Conservation (phyloP, 768 basidiomycete genomes). For the Psilocybe subaeruginosa region DNA sequence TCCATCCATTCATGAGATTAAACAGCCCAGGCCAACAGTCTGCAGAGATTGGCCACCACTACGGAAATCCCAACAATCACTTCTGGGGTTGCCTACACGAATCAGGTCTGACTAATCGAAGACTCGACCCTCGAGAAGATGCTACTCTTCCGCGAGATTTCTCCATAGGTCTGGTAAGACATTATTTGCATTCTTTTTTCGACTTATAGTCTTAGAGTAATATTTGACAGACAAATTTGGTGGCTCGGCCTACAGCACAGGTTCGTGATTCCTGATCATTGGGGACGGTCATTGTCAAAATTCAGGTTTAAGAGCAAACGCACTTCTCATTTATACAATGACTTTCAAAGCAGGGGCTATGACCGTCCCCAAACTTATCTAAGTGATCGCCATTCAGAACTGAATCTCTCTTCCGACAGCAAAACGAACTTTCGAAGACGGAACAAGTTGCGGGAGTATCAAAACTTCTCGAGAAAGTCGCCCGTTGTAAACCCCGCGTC, state of each 20-base stretch:
- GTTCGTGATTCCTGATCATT: conserved; percentile 31
- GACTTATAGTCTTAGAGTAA: not conserved
- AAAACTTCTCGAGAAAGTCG: conserved; percentile 60
- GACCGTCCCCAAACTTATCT: too few relatives aligned
- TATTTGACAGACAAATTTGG: conserved; percentile 71
- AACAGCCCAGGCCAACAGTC: conserved; percentile 70
- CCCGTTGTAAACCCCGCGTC: conserved; percentile 57
- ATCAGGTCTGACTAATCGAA: conserved; percentile 63
- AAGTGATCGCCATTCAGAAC: too few relatives aligned
- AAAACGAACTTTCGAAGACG: conserved; percentile 52
- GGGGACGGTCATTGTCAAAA: too few relatives aligned
- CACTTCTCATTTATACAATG: too few relatives aligned
- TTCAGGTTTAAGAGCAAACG: too few relatives aligned
- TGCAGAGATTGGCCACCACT: conserved; percentile 76
- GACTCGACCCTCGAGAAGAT: conserved; percentile 62
- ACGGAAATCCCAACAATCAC: conserved; percentile 78
- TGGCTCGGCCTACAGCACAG: conserved; percentile 68
- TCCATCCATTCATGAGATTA: not conserved
- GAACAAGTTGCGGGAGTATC: conserved; percentile 63
- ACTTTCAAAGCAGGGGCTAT: too few relatives aligned
- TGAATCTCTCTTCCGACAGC: conserved; percentile 30
- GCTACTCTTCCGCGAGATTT: conserved; percentile 57
- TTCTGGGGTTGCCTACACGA: conserved; percentile 77
- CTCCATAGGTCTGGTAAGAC: conserved; percentile 67
- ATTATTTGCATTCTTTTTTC: not conserved